phyloP scores from a whole-genome alignment of 768 basidiomycete genomes.

The Hortiboletus flavorubellus region DNA sequence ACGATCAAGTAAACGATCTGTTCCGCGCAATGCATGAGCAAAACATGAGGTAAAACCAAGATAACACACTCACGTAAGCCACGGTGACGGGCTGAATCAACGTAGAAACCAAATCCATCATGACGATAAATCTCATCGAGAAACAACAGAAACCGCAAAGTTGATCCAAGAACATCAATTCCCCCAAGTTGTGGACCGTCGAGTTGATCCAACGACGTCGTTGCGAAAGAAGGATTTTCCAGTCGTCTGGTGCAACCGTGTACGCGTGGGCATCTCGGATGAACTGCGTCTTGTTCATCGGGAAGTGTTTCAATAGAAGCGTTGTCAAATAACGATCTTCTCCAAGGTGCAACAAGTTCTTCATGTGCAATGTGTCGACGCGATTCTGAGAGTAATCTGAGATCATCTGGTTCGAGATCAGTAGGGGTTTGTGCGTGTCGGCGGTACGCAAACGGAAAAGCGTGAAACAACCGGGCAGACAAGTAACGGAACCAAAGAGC shows the following conservation, averaged over 20 bases:
- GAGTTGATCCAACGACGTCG: slow-evolving; percentile 99
- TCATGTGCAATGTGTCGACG: slow-evolving; percentile 97
- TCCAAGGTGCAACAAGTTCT: slow-evolving; percentile 95
- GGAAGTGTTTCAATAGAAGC: slow-evolving; percentile 93
- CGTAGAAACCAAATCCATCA: slow-evolving; percentile 92
- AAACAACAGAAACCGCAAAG: slow-evolving; percentile 98
- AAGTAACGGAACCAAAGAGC: slow-evolving; percentile 96
- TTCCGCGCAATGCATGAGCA: slow-evolving; percentile 6
- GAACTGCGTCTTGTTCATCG: slow-evolving; percentile 91
- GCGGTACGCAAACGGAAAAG: slow-evolving; percentile 93
- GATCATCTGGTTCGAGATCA: slow-evolving; percentile 88
- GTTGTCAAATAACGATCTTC: slow-evolving; percentile 99
- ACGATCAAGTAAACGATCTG: slow-evolving; percentile 89
- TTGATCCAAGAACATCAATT: slow-evolving; percentile 86
- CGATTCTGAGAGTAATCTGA: slow-evolving; percentile 94
- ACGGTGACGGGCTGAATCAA: slow-evolving; percentile 83
- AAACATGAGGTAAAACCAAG: background rate
- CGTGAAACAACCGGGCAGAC: slow-evolving; percentile 98
- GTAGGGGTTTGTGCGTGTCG: slow-evolving; percentile 92
- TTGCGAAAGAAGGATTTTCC: slow-evolving; percentile 91
- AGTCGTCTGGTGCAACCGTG: slow-evolving; percentile 94
- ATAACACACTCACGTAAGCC: slow-evolving; percentile 68
- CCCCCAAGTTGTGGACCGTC: slow-evolving; percentile 94
- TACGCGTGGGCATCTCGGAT: slow-evolving; percentile 90
- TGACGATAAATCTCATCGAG: slow-evolving; percentile 97